These are phyloP conservation scores for Claviceps sp. DNA, from an alignment of 2,329 filamentous ascomycete genomes.

Conservation along the genomic window DNA sequence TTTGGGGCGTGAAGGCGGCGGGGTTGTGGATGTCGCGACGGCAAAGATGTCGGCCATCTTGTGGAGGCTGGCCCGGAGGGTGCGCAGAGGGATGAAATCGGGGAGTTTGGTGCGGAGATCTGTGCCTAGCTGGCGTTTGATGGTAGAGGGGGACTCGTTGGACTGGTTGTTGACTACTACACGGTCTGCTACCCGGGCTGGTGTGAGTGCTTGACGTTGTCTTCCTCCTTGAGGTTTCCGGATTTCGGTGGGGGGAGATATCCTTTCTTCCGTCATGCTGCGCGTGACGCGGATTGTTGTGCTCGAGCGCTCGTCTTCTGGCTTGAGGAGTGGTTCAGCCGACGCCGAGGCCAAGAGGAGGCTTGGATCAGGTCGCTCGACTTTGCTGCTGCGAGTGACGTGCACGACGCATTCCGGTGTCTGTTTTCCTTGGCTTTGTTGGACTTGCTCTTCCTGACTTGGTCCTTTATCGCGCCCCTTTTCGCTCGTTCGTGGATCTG, in stretches of 20 bases:
- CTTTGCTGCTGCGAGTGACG: slow-evolving; percentile 14
- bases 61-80: slow-evolving; percentile 34
- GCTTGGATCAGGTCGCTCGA: slow-evolving; percentile 14
- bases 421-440: background rate
- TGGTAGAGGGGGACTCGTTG: slow-evolving; percentile 18
- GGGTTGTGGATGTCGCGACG: slow-evolving; percentile 37
- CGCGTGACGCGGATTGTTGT: slow-evolving; percentile 10
- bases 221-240: background rate
- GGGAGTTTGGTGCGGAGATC: slow-evolving; percentile 35
- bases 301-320: background rate
- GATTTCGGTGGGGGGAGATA: background rate
- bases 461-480: background rate
- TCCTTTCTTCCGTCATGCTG: slow-evolving; percentile 9
- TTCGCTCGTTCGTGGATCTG: background rate
- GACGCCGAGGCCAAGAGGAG: slow-evolving; percentile 12
- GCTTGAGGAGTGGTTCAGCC: background rate
- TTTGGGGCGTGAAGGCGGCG: slow-evolving; percentile 40
- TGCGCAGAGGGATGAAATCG: slow-evolving; percentile 39
- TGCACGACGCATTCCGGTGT: slow-evolving; percentile 7
- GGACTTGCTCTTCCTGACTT: background rate
- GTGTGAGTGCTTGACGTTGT: background rate
- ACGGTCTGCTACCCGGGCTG: slow-evolving; percentile 6
- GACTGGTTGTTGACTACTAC: slow-evolving; percentile 12
- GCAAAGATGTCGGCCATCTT: slow-evolving; percentile 40
- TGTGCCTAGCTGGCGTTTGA: slow-evolving; percentile 33